These are phyloP conservation scores for Sporothrix inflata DNA, from an alignment of 2,329 filamentous ascomycete genomes.

Conservation along the genomic window DNA sequence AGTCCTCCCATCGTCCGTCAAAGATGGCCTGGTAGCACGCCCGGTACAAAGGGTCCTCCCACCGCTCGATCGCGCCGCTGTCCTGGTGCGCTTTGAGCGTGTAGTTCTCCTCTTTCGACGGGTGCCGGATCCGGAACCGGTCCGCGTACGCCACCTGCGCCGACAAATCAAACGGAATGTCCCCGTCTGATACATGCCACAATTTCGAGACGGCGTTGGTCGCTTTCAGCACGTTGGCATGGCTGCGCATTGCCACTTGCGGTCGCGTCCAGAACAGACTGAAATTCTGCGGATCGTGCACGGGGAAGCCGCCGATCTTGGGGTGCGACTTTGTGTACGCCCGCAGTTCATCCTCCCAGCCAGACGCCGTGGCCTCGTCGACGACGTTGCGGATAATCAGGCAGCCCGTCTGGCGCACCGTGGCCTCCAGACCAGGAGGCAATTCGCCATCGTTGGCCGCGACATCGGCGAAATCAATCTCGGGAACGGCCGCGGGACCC, in stretches of 20 bases:
- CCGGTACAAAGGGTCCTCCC: slow-evolving; percentile 59
- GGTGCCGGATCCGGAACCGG: slow-evolving; percentile 37
- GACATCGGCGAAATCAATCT: background rate
- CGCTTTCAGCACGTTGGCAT: slow-evolving; percentile 64
- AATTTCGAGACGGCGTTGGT: slow-evolving; percentile 66
- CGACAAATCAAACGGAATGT: background rate
- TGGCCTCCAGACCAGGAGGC: background rate
- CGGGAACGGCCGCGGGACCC: background rate
- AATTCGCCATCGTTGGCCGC: background rate
- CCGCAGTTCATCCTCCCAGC: background rate
- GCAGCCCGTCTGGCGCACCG: background rate
- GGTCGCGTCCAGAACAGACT: slow-evolving; percentile 76
- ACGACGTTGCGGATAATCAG: slow-evolving; percentile 3
- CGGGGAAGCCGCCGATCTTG: background rate
- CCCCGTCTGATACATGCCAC: slow-evolving; percentile 54
- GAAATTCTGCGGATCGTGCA: slow-evolving; percentile 60
- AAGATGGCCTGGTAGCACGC: slow-evolving; percentile 64
- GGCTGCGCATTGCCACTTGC: slow-evolving; percentile 68
- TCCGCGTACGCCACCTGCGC: slow-evolving; percentile 37
- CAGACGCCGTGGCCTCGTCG: background rate
- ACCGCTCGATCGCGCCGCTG: slow-evolving; percentile 59
- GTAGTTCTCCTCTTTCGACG: slow-evolving; percentile 47
- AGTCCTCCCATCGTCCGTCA: slow-evolving; percentile 66
- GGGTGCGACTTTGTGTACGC: background rate
- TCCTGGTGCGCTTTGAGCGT: slow-evolving; percentile 60